These are phyloP conservation scores for Oryza longistaminata DNA, from an alignment of 176 grass and related monocot species.

Conservation along the genomic window DNA sequence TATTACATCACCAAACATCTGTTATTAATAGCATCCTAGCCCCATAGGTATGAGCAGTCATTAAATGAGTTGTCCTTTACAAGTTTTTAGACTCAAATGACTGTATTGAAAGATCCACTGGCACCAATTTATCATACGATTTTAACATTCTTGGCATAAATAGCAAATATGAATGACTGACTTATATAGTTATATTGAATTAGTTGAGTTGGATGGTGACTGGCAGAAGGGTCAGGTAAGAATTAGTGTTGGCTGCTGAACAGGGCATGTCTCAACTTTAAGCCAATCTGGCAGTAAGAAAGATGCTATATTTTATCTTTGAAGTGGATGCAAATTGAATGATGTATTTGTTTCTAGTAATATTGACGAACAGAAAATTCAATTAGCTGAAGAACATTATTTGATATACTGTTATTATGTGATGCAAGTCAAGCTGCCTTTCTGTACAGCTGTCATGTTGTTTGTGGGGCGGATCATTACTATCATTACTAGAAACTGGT, in stretches of 20 bases:
- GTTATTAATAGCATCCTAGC: not conserved
- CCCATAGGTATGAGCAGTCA: not conserved
- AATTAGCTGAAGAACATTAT: not conserved
- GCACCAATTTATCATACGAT: not conserved
- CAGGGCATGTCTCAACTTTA: not conserved
- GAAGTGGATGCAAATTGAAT: not conserved
- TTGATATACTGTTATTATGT: not conserved
- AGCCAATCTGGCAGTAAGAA: not conserved
- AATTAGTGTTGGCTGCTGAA: not conserved
- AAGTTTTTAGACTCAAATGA: not conserved
- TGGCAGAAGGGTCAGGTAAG: not conserved
- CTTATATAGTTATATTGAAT: not conserved
- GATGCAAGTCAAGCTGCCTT: not conserved
- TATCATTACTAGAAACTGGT: constrained; percentile 9
- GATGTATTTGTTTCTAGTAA: constrained; percentile 8
- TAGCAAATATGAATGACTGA: not conserved
- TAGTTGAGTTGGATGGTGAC: constrained; percentile 21
- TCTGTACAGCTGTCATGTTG: not conserved
- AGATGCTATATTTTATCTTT: not conserved
- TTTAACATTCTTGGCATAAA: not conserved
- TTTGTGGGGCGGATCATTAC: not conserved
- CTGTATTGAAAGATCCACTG: not conserved
- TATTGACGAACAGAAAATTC: not conserved
- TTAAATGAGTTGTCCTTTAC: not conserved
- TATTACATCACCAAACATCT: constrained; percentile 1